A percentile compares a stretch with the other conserved stretches of the same genome.
Conservation (phyloP, 352 stramenopile species). For the Globisporangium nodosum region DNA sequence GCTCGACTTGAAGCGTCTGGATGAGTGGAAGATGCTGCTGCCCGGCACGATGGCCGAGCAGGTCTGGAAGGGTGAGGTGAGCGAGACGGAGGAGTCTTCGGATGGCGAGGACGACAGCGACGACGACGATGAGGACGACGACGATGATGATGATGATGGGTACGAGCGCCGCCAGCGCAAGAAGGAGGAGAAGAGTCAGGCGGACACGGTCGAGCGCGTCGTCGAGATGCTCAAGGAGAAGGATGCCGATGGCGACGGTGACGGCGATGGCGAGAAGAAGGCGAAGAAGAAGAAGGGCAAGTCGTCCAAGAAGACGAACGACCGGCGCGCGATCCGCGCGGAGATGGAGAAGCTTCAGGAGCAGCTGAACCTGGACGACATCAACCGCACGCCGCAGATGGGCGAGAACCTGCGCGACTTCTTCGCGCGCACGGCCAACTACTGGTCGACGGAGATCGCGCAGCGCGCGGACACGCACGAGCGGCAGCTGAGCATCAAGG, state of each 20-base stretch:
- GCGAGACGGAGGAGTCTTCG: constrained; percentile 81
- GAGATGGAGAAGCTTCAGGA: constrained; percentile 86
- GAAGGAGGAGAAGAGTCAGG: constrained; percentile 18
- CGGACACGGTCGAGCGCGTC: constrained; percentile 45
- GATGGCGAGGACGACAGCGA: constrained; percentile 76
- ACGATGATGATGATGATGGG: constrained; percentile 40
- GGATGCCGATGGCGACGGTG: constrained; percentile 17
- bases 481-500: constrained; percentile 73
- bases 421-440: constrained; percentile 74
- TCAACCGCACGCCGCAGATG: constrained; percentile 70
- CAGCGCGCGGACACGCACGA: constrained; percentile 56
- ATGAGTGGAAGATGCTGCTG: constrained; percentile 91
- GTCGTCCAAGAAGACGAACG: constrained; percentile 55
- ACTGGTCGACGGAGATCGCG: constrained; percentile 62
- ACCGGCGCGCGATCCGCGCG: constrained; percentile 57
- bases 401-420: constrained; percentile 84
- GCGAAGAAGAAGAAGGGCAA: constrained; percentile 58
- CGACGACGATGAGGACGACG: constrained; percentile 48
- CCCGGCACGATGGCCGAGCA: constrained; percentile 91
- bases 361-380: constrained; percentile 62
- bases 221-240: constrained; percentile 60
- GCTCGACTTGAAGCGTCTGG: constrained; percentile 91
- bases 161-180: constrained; percentile 14
- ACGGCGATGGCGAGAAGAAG: constrained; percentile 18
- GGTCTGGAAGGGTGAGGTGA: constrained; percentile 87